A percentile compares a stretch with the other conserved stretches of the same genome.
Evolutionary conservation across 2,329 filamentous ascomycete genomes (phyloP).

Genomic region (Microdochium trichocladiopsis): DNA sequence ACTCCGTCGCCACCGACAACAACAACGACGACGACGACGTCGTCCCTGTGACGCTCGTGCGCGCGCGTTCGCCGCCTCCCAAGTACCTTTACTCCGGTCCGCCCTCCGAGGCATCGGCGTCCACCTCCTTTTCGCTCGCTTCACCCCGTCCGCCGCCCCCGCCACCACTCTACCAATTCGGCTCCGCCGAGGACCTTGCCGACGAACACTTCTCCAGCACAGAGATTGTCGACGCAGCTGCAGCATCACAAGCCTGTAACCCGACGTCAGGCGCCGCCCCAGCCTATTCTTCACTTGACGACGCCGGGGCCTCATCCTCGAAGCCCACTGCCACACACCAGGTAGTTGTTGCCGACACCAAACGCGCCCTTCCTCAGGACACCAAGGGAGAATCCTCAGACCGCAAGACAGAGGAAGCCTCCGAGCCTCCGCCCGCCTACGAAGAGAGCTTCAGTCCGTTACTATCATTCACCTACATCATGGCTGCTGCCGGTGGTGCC

Average conservation of each 20-base stretch:
- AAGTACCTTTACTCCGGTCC: constrained; percentile 50
- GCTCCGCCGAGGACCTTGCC: constrained; percentile 16
- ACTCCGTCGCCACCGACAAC: constrained; percentile 22
- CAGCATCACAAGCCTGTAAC: constrained; percentile 21
- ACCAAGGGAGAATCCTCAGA: constrained; percentile 68
- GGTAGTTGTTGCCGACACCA: constrained; percentile 64
- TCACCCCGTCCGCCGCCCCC: constrained; percentile 32
- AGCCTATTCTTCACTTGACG: constrained; percentile 41
- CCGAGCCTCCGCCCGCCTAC: constrained; percentile 92
- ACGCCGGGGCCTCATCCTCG: constrained; percentile 27
- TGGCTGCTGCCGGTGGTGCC: constrained; percentile 94
- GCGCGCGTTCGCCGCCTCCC: constrained; percentile 47
- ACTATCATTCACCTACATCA: constrained; percentile 88
- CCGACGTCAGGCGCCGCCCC: constrained; percentile 39
- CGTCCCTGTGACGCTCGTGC: constrained; percentile 11
- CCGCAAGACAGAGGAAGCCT: constrained; percentile 63
- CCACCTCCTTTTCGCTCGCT: constrained; percentile 24
- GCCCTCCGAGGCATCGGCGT: constrained; percentile 43
- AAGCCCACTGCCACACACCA: constrained; percentile 30
- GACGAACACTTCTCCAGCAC: constrained; percentile 20
- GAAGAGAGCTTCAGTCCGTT: constrained; percentile 91
- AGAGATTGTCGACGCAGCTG: constrained; percentile 9
- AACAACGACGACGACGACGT: constrained; percentile 21
- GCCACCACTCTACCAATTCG: constrained; percentile 46
- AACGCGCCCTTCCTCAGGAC: constrained; percentile 75